These are phyloP conservation scores for bread wheat (Triticum aestivum) DNA, from an alignment of 176 grass and related monocot genomes.

Conservation along the genomic window IWGSC_CS_RefSeq_v2.1 NC_057796.1:339466477-339466976, in stretches of 20 bases:
- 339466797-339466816: conserved; percentile 86
- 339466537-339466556: background rate
- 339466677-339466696: background rate
- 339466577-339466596: background rate
- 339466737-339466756: conserved; percentile 93
- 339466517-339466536: background rate
- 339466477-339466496: background rate
- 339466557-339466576: background rate
- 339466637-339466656: background rate
- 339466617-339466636: background rate
- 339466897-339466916: background rate
- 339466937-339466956: conserved; percentile 77
- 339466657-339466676: background rate
- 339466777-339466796: conserved; percentile 68
- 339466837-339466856: conserved; percentile 97
- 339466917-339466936: background rate
- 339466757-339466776: conserved; percentile 89
- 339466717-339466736: conserved; percentile 99
- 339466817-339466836: conserved; percentile 92
- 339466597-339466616: background rate
- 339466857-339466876: conserved; percentile 82
- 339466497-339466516: background rate
- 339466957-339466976: conserved; percentile 94
- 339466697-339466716: background rate
- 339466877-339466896: conserved; percentile 10